phyloP scores from a whole-genome alignment of 2,329 filamentous ascomycete species.

The Ophiostoma novo-ulmi region DNA sequence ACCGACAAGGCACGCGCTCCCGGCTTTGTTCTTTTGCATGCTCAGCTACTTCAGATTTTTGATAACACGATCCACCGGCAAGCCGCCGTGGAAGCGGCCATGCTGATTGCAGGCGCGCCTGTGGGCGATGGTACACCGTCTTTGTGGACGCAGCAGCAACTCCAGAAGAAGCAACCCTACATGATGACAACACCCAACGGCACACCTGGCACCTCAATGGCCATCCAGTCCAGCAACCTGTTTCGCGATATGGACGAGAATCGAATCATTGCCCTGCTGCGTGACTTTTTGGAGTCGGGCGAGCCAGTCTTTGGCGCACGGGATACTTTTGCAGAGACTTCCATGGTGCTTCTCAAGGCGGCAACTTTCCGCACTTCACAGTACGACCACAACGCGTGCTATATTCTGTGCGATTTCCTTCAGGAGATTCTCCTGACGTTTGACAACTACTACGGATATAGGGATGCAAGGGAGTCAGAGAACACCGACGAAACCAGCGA shows the following conservation, averaged over 20 bases:
- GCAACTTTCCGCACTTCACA: conserved; percentile 70
- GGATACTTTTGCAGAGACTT: conserved; percentile 69
- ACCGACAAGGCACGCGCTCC: conserved; percentile 61
- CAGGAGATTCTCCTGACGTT: conserved; percentile 71
- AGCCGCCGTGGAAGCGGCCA: conserved; percentile 46
- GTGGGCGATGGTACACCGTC: not conserved
- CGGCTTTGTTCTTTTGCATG: conserved; percentile 73
- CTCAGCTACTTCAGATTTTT: conserved; percentile 71
- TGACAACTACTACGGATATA: conserved; percentile 43
- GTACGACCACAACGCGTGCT: conserved; percentile 78
- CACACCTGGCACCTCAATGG: conserved; percentile 39
- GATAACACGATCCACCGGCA: conserved; percentile 82
- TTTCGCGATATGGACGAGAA: conserved; percentile 84
- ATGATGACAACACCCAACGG: conserved; percentile 35
- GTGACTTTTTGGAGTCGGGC: conserved; percentile 65
- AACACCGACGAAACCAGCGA: conserved; percentile 20
- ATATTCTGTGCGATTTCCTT: conserved; percentile 84
- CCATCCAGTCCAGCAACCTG: conserved; percentile 57
- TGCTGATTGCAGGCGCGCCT: conserved; percentile 25
- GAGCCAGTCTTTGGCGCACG: conserved; percentile 44
- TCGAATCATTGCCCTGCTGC: conserved; percentile 72
- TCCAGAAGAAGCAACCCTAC: conserved; percentile 20
- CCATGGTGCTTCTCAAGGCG: conserved; percentile 67
- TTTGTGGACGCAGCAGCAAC: conserved; percentile 15
- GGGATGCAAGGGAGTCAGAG: conserved; percentile 17